Percentiles rank a stretch among this genome's conserved stretches.
phyloP scores from a whole-genome alignment of 441 rosid genomes.

The Arabidopsis lyrata region DNA sequence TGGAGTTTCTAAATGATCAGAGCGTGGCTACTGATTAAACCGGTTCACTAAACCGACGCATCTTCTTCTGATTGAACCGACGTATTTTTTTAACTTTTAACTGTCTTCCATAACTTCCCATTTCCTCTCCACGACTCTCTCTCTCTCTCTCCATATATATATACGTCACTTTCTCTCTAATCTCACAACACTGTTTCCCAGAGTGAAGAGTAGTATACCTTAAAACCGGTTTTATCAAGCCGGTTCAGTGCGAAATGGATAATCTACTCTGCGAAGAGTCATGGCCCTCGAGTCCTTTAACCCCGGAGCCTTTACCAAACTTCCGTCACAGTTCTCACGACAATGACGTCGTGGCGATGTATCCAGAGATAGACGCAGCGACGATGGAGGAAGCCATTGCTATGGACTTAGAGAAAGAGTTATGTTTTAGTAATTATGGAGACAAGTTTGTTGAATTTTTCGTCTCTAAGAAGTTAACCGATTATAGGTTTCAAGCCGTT shows the following conservation, averaged over 20 bases:
- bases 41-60: constrained; percentile 37
- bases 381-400: constrained; percentile 50
- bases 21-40: background rate
- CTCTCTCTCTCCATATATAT: constrained; percentile 23
- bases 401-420: constrained; percentile 60
- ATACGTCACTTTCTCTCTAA: constrained; percentile 11
- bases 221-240: constrained; percentile 19
- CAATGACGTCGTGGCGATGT: constrained; percentile 10
- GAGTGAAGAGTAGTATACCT: constrained; percentile 7
- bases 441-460: constrained; percentile 51
- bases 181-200: constrained; percentile 7
- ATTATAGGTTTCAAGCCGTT: constrained; percentile 54
- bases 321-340: background rate
- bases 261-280: constrained; percentile 77
- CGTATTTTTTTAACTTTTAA: constrained; percentile 19
- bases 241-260: constrained; percentile 51
- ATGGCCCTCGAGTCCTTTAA: constrained; percentile 57
- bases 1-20: background rate
- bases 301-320: constrained; percentile 38
- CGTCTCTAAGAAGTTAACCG: constrained; percentile 45
- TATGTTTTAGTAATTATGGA: constrained; percentile 51
- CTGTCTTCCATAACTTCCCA: constrained; percentile 42
- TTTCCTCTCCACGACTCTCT: constrained; percentile 42
- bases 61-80: constrained; percentile 19
- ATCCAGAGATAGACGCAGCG: constrained; percentile 44